Evolutionary conservation across 805 yeast species (phyloP), one percentile per base, ranked within the genome.

Genomic region (Schwanniomyces occidentalis): DNA sequence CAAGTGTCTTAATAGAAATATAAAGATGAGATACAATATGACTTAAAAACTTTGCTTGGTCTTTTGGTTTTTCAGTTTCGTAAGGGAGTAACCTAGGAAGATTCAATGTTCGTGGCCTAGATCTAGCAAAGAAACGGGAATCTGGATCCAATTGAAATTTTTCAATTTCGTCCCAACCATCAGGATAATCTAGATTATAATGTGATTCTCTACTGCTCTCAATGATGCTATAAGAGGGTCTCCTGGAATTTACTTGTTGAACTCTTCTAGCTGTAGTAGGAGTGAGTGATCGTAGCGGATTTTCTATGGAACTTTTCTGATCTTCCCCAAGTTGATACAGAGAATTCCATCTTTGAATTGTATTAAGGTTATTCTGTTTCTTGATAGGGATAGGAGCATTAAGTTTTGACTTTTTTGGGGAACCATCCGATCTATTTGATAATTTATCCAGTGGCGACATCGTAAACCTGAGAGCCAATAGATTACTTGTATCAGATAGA

Each of bases 1-100:
- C 95, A 42, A 82, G 64, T 3, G 93, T 76, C 38, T 76, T 72
- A 30, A 86, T 73, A 7, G 96, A 88, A 37, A 86, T 77, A 55
- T 85, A 85, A 13, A 93, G 58, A 56, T 86, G 88, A 2, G 83
- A 74, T 20, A 90, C 71, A n/a, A 91, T 84, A 51, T 84, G 93
- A 27, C 85, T 73, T 24, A 91, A 64, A 48, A 88, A 89, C 35
- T 71, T 73, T 12, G 86, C 83, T 38, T 80, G 84, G 38, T 85
- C 95, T 21, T 63, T 62, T 10, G 78, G 79, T 1, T 77, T 48
- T 55, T 88, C 97, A 0, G 82, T 75, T 27, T 69, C 63, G 56
- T 90, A 93, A 0, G 98, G 98, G 17, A 91, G 66, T 32, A 75
- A 50, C 12, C 53, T 58, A 1, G 71, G 70, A 21, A 67, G 48